Evolutionary conservation across 2,329 filamentous ascomycete genomes (phyloP).

Genomic region (Xylaria digitata): DNA sequence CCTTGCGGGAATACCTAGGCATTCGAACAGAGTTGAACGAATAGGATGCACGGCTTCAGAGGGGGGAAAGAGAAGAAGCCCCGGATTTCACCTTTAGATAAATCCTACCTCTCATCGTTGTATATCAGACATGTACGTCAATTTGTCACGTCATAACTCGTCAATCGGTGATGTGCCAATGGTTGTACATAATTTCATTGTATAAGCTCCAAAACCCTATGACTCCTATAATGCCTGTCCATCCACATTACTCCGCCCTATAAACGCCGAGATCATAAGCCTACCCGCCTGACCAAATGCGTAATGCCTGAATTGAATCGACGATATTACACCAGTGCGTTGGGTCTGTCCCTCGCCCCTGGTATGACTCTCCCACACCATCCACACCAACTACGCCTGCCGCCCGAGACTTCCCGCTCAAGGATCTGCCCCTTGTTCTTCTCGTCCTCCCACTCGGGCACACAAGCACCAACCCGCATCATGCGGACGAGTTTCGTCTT

Average conservation of each 20-base stretch:
- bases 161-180: slow-evolving; percentile 14
- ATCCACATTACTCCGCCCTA: slow-evolving; percentile 17
- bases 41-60: background rate
- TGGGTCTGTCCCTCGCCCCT: slow-evolving; percentile 58
- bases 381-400: slow-evolving; percentile 85
- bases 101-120: slow-evolving; percentile 21
- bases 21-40: slow-evolving; percentile 7
- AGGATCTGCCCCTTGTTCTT: slow-evolving; percentile 73
- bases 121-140: slow-evolving; percentile 35
- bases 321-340: background rate
- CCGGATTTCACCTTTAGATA: slow-evolving; percentile 9
- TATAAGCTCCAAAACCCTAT: slow-evolving; percentile 15
- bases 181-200: slow-evolving; percentile 29
- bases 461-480: slow-evolving; percentile 83
- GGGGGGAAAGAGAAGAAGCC: background rate
- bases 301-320: slow-evolving; percentile 27
- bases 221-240: slow-evolving; percentile 22
- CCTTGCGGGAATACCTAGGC: background rate
- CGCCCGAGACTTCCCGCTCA: slow-evolving; percentile 74
- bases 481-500: slow-evolving; percentile 90
- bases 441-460: slow-evolving; percentile 88
- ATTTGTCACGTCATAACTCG: slow-evolving; percentile 27
- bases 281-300: slow-evolving; percentile 11
- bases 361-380: slow-evolving; percentile 87
- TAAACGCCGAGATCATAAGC: slow-evolving; percentile 20